phyloP scores from a whole-genome alignment of 352 stramenopile species.

The Globisporangium heterothallicum region DNA sequence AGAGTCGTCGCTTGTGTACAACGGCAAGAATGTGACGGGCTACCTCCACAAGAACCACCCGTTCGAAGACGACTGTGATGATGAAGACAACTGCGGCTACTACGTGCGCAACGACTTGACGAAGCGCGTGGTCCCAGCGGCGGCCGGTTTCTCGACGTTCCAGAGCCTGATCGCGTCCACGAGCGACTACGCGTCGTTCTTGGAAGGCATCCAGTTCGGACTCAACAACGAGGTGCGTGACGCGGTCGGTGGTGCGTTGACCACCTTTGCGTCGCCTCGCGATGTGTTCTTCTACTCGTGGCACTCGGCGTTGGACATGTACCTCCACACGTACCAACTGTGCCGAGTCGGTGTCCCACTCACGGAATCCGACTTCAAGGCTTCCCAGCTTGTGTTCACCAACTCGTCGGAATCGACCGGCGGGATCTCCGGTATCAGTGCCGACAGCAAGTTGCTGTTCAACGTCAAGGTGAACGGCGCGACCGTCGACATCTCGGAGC shows the following conservation, averaged over 20 bases:
- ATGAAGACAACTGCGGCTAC: conserved; percentile 30
- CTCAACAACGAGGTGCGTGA: conserved; percentile 62
- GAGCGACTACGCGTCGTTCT: conserved; percentile 48
- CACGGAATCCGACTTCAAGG: conserved; percentile 35
- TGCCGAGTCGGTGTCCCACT: conserved; percentile 51
- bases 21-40: conserved; percentile 27
- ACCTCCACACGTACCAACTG: conserved; percentile 57
- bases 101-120: conserved; percentile 42
- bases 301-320: conserved; percentile 65
- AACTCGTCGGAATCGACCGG: conserved; percentile 40
- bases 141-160: conserved; percentile 45
- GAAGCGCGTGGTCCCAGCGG: conserved; percentile 30
- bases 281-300: conserved; percentile 73
- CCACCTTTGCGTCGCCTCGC: conserved; percentile 38
- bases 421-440: conserved; percentile 32
- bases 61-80: conserved; percentile 35
- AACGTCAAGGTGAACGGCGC: conserved; percentile 33
- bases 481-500: conserved; percentile 44
- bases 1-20: conserved; percentile 17
- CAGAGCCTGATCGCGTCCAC: conserved; percentile 45
- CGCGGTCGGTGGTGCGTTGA: conserved; percentile 44
- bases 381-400: conserved; percentile 38
- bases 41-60: conserved; percentile 23
- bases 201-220: conserved; percentile 53
- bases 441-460: conserved; percentile 32